Evolutionary conservation across 139 green algal genomes (phyloP).

Genomic region (Monoraphidium neglectum): DNA sequence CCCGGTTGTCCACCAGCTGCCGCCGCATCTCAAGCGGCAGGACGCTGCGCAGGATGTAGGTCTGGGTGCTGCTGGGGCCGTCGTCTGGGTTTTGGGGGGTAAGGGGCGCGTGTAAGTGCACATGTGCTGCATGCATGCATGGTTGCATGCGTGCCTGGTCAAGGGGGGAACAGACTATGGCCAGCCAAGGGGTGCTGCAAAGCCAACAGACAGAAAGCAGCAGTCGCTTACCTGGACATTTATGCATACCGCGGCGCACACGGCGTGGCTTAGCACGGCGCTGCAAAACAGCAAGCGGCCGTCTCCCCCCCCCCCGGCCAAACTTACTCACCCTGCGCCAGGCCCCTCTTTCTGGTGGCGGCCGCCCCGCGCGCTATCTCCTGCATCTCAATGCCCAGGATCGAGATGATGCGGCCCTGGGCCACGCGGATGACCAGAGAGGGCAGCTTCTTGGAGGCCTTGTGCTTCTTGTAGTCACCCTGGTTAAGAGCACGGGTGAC

Average conservation of each 20-base stretch:
- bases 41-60: conserved; percentile 11
- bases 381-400: conserved; percentile 20
- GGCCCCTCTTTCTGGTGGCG: neutral
- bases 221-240: too few relatives aligned
- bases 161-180: too few relatives aligned
- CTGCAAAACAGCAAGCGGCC: too few relatives aligned
- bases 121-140: neutral
- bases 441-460: conserved; percentile 20
- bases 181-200: too few relatives aligned
- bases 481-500: neutral
- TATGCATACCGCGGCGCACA: too few relatives aligned
- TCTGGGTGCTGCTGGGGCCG: neutral
- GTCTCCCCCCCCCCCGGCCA: neutral
- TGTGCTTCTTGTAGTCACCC: neutral
- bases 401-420: conserved; percentile 1
- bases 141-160: too few relatives aligned
- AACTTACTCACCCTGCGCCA: neutral
- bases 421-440: conserved; percentile 19
- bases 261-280: too few relatives aligned
- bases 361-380: conserved; percentile 2
- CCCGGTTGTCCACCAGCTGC: too few relatives aligned
- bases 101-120: neutral
- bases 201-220: too few relatives aligned
- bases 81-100: neutral
- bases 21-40: neutral